These are phyloP conservation scores for Kappamyces sp. DNA, from an alignment of 192 early-diverging fungal genomes.

Conservation along the genomic window DNA sequence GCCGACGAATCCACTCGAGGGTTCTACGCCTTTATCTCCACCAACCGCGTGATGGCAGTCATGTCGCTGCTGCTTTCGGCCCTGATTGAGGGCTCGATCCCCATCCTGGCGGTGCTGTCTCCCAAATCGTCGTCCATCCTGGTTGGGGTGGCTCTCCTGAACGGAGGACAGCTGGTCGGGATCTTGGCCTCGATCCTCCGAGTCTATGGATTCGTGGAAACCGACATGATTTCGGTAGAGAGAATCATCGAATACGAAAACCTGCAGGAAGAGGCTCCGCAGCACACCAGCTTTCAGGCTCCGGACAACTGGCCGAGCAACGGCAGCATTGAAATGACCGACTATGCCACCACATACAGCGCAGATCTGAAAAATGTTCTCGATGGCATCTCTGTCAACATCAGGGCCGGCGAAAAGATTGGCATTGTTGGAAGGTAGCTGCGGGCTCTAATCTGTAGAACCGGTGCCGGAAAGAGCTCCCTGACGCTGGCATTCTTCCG, in stretches of 20 bases:
- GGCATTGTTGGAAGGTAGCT: constrained; percentile 76
- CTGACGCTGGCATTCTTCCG: constrained; percentile 16
- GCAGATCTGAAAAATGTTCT: constrained; percentile 41
- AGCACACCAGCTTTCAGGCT: neutral
- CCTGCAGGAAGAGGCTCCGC: constrained; percentile 15
- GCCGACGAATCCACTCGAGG: neutral
- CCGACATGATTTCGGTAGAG: constrained; percentile 25
- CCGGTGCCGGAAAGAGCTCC: constrained; percentile 21
- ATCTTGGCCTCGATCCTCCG: constrained; percentile 2
- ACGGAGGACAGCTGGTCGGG: neutral
- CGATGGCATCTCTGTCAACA: constrained; percentile 62
- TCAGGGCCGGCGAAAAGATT: constrained; percentile 71
- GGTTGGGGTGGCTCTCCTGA: neutral
- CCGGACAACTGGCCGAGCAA: constrained; percentile 17
- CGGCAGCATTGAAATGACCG: constrained; percentile 29
- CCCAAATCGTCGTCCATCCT: neutral
- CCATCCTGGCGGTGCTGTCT: no score
- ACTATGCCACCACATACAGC: no score
- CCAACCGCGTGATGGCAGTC: neutral
- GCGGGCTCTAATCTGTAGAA: constrained; percentile 4
- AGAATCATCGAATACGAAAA: constrained; percentile 27
- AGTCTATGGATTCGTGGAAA: constrained; percentile 9
- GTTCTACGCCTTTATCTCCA: no score
- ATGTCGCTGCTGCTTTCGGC: neutral
- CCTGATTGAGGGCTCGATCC: no score